Evolutionary conservation across 805 yeast species (phyloP), one percentile per base, ranked within the genome.

Genomic region (Metschnikowia proteae): DNA sequence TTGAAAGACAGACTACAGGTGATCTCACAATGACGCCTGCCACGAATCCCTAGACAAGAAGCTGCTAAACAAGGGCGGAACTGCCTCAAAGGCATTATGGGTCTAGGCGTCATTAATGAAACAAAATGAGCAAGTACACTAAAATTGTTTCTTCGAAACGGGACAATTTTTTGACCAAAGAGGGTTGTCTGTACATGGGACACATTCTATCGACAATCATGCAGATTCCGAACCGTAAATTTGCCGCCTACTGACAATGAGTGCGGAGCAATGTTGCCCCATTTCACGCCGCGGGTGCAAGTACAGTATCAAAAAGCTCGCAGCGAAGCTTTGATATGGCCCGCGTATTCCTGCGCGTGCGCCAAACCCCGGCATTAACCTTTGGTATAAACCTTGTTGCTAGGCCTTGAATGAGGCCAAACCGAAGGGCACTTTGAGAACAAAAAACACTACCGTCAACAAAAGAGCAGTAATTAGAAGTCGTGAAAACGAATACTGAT

Each of bases 331-430:
- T 38, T 38, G 41, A 38, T 38, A 30, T 30, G 13, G 23, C 41
- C 41, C 41, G 41, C 41, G 27, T 38, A 38, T 27, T 38, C 27
- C 41, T 38, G 41, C 31, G 25, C 31, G 27, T 38, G 41, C 41
- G 32, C 41, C 41, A 22, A 38, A 38, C 23, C 32, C 30, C 25
- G 25, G 41, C 25, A 27, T 38, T 31, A 8, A 26, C 10, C 29
- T 36, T 25, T 28, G 10, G 29, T n/a, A 17, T 10, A 29, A n/a
- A n/a, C 10, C 7, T 25, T 37, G 29, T 10, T 37, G 13, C 39
- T 37, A 25, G 39, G 9, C 23, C 29, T 17, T 17, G 17, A 2
- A 17, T 17, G 2, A 17, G 17, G 17, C 17, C 17, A 17, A 17
- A 17, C 17, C 17, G 17, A 17, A 17, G 17, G 17, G 17, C 17